Base-by-base conservation (phyloP, 139 green algal genomes). In the Chlamydomonas schloesseri region DNA sequence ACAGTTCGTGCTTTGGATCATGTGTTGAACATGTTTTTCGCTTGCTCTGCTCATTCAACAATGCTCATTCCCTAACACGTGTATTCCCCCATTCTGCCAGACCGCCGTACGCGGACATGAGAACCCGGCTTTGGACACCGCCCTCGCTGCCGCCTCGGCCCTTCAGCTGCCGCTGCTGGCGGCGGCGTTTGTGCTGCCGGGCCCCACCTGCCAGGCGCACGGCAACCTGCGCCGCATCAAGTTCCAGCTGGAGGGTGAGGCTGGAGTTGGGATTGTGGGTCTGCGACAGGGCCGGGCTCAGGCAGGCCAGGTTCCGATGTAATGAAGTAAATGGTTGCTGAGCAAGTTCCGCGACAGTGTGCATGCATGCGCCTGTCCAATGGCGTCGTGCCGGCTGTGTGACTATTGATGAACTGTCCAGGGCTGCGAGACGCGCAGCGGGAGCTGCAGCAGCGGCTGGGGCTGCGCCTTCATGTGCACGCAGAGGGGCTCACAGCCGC, bases 201-300 rank as follows among this genome's bases (percentile, higher is more conserved):
- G 18, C 55, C 18, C 76, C 10, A 6, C 13, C n/a, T 60, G 78
- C 46, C 46, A 76, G 31, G 29, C 65, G 42, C 72, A 84, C 65
- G 78, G 50, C 29, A 84, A 67, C 46, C 65, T 67, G 42, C 78
- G 78, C 36, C 60, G 78, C n/a, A 36, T 84, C 64, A 84, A 84
- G 67, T 84, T 84, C 78, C 20, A 53, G 21, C 42, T 84, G 42
- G 78, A 84, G n/a, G 78, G 78, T 84, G 14, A 36, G 78, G 3
- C 24, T 1, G 14, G 67, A 8, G 28, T 57, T 57, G 50, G 50
- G 50, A 14, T 11, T 11, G 11, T 14, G 50, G 50, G 11, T 11
- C 50, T 57, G 50, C 50, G 50, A 11, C 14, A 14, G 11, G 11
- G 50, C 11, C 11, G 50, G 50, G 11, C 50, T 21, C 14, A 14